phyloP scores from a whole-genome alignment of 2,329 filamentous ascomycete species.

The Lecanicillium sp. region DNA sequence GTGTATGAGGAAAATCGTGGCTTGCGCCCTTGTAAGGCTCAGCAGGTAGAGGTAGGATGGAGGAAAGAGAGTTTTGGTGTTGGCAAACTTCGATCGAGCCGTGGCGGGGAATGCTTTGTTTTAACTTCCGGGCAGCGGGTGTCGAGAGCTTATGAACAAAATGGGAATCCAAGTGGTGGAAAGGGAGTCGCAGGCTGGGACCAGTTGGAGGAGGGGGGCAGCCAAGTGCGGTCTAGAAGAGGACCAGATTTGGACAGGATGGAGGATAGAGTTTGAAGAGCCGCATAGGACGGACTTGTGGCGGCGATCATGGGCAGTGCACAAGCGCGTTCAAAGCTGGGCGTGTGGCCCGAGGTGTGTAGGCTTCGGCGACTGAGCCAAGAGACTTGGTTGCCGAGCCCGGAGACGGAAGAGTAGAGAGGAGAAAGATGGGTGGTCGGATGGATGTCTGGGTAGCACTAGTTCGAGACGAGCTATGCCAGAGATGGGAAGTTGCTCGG shows the following conservation, averaged over 20 bases:
- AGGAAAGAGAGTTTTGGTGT: not conserved
- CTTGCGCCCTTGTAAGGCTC: not conserved
- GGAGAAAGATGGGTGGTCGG: not conserved
- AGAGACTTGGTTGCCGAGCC: not conserved
- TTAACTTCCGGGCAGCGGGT: conserved; percentile 12
- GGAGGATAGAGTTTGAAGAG: conserved; percentile 14
- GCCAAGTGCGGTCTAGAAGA: conserved; percentile 11
- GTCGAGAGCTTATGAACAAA: conserved; percentile 10
- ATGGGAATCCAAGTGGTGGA: conserved; percentile 9
- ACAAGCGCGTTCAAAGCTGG: conserved; percentile 1
- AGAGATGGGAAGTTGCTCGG: too few species aligned
- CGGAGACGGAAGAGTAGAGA: not conserved
- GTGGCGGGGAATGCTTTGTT: conserved; percentile 13
- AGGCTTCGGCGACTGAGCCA: not conserved
- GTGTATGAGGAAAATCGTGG: not conserved
- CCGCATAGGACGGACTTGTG: conserved; percentile 12
- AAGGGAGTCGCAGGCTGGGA: not conserved
- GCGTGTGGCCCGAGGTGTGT: not conserved
- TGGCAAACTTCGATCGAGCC: conserved; percentile 11
- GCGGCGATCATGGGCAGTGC: conserved; percentile 8
- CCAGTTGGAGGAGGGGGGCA: conserved; percentile 1
- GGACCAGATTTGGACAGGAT: conserved; percentile 15
- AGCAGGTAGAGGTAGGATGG: not conserved
- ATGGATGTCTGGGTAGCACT: too few species aligned
- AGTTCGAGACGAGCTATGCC: too few species aligned